Percentiles rank a stretch among this genome's conserved stretches.
Conservation (phyloP, 306 rosid genomes). For the Citrullus amarus region DNA sequence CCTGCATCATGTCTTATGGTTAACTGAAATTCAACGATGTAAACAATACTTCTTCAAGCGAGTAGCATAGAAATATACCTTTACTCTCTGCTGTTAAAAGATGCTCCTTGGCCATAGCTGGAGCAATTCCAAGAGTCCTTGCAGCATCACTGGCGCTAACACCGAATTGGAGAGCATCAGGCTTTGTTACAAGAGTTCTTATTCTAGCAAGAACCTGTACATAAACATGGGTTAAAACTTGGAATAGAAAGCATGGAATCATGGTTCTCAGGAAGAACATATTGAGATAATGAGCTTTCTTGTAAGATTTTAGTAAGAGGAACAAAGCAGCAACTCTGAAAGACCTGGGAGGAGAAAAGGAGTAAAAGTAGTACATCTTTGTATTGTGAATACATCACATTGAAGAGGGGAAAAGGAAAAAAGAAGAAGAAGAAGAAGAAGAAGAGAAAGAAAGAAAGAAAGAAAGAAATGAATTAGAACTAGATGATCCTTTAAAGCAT, state of each 20-base stretch:
- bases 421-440: not conserved
- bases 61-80: conserved; percentile 27
- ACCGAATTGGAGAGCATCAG: conserved; percentile 72
- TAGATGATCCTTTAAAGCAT: not conserved
- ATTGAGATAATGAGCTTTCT: not conserved
- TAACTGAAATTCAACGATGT: conserved; percentile 3
- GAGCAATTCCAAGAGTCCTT: conserved; percentile 78
- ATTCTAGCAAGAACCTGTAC: conserved; percentile 69
- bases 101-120: conserved; percentile 97
- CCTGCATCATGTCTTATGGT: conserved; percentile 41
- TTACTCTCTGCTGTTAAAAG: conserved; percentile 87
- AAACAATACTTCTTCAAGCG: not conserved
- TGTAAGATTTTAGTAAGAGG: not conserved
- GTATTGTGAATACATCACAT: not conserved
- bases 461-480: not conserved
- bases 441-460: not conserved
- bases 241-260: not conserved
- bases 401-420: not conserved
- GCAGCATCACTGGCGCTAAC: conserved; percentile 96
- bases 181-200: conserved; percentile 50
- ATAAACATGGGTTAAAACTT: not conserved
- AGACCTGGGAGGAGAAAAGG: not conserved
- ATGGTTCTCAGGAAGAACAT: not conserved
- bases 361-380: not conserved
- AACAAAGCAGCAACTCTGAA: not conserved